These are phyloP conservation scores for Zygosaccharomyces sapae DNA, from an alignment of 1,139 yeast species.

Conservation along the genomic window DNA sequence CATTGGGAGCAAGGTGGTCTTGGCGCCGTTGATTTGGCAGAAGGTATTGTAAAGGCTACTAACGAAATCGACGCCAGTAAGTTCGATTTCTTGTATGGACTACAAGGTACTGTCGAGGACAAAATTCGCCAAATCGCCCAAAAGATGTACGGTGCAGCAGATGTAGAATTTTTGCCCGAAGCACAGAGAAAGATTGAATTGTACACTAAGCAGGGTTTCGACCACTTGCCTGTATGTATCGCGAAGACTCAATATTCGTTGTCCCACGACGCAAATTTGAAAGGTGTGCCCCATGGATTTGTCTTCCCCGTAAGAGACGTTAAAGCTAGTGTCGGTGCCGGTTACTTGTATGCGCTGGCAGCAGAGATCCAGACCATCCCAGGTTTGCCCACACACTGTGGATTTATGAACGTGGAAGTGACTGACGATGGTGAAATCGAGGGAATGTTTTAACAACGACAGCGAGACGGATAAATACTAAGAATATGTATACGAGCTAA, in stretches of 20 bases:
- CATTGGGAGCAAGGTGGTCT: conserved; percentile 99
- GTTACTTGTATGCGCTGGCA: conserved; percentile 92
- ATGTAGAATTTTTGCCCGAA: conserved; percentile 78
- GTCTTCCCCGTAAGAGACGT: conserved; percentile 92
- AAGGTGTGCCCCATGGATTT: conserved; percentile 95
- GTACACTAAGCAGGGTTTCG: conserved; percentile 87
- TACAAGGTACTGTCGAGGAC: conserved; percentile 69
- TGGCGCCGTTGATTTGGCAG: conserved; percentile 86
- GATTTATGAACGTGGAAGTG: conserved; percentile 95
- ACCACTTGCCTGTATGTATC: conserved; percentile 88
- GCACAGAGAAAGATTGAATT: conserved; percentile 81
- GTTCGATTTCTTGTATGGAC: conserved; percentile 70
- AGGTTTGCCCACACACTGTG: conserved; percentile 94
- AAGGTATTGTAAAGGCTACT: conserved; percentile 77
- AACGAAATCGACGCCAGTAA: conserved; percentile 48
- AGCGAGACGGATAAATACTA: not conserved
- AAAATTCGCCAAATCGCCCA: conserved; percentile 80
- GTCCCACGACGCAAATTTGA: conserved; percentile 87
- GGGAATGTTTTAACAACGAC: conserved; percentile 64
- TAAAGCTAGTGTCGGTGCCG: conserved; percentile 94
- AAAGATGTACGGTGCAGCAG: conserved; percentile 92
- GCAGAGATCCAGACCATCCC: conserved; percentile 98
- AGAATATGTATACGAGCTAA: no score
- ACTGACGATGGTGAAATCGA: conserved; percentile 90
- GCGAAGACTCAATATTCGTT: conserved; percentile 97